Base-by-base conservation (phyloP, 2,329 filamentous ascomycete genomes). In the Amesomyces nigricolor region DNA sequence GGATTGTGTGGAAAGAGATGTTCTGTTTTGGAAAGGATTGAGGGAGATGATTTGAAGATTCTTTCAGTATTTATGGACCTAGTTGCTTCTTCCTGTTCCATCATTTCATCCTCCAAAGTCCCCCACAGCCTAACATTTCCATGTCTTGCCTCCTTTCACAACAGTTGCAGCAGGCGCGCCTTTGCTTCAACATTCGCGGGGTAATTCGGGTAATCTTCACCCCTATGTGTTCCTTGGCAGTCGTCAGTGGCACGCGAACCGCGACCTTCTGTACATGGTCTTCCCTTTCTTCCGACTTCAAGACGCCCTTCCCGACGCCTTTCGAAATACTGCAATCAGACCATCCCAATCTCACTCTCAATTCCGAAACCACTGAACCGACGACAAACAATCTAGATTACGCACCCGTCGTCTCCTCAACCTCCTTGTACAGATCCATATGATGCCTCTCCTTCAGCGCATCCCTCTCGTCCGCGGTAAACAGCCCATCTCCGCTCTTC, bases 401-500 rank as follows among this genome's bases (percentile, higher is more conserved):
- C 30, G 64, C 63, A 1, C 60, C 64, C 38, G 50, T 42, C 17
- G 61, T 64, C 57, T 66, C 63, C 42, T 66, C 64, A 1, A 63
- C 60, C 30, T 52, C 56, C 26, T 54, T 45, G 19, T 48, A 58
- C n/a, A 47, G 54, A 19, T 57, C 51, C 52, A 40, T 11, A 45
- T 53, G 51, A 22, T 65, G 63, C 53, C 43, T 54, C 51, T 60
- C 60, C 37, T 58, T 63, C 30, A 68, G 42, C 48, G 37, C 49
- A 6, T 58, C 61, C 46, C 66, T 57, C 59, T 67, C 64, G 43
- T 61, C 60, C 7, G 47, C 47, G 2, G 62, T 64, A 32, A 61
- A 67, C 47, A 68, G 19, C 2, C 67, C 68, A 42, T 68, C 63
- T 0, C 66, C 62, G 2, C 56, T 66, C 59, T 68, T 69, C 60